These are phyloP conservation scores for Cyclotella atomus DNA, from an alignment of 108 stramenopile species.

Conservation along the genomic window DNA sequence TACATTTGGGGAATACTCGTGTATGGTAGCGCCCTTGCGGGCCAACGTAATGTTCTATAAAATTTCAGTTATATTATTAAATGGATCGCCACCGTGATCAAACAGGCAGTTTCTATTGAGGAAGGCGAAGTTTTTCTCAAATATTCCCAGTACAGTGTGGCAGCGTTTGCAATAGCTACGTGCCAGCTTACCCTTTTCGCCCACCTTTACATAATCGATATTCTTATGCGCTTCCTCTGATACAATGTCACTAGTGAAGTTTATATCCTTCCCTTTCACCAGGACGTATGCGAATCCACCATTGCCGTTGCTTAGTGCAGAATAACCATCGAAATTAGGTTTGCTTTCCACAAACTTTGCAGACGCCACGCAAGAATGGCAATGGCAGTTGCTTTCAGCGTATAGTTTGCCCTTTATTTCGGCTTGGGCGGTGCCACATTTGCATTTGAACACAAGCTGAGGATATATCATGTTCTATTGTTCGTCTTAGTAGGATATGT, in stretches of 20 bases:
- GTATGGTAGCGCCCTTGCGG: no score
- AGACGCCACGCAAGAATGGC: constrained; percentile 22
- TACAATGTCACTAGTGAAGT: constrained; percentile 2
- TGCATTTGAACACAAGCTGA: constrained; percentile 20
- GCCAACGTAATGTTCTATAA: no score
- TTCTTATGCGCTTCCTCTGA: constrained; percentile 6
- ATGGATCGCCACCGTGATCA: not conserved
- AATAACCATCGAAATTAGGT: constrained; percentile 9
- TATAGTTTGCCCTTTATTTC: constrained; percentile 4
- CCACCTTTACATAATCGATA: constrained; percentile 18
- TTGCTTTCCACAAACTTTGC: constrained; percentile 6
- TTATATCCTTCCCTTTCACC: constrained; percentile 5
- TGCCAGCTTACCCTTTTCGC: constrained; percentile 12
- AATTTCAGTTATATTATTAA: no score
- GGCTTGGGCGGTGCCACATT: constrained; percentile 18
- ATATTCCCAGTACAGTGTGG: not conserved
- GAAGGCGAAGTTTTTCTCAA: not conserved
- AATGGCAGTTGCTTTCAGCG: constrained; percentile 2
- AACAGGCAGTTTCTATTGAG: constrained; percentile 8
- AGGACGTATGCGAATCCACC: constrained; percentile 1
- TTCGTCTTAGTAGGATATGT: no score
- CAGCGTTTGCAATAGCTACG: constrained; percentile 13
- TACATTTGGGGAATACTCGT: no score
- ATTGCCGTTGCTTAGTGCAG: constrained; percentile 3
- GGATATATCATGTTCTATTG: not conserved